Base-by-base conservation (phyloP, 495 filamentous ascomycete species). In the Ascodesmis nigricans region DNA sequence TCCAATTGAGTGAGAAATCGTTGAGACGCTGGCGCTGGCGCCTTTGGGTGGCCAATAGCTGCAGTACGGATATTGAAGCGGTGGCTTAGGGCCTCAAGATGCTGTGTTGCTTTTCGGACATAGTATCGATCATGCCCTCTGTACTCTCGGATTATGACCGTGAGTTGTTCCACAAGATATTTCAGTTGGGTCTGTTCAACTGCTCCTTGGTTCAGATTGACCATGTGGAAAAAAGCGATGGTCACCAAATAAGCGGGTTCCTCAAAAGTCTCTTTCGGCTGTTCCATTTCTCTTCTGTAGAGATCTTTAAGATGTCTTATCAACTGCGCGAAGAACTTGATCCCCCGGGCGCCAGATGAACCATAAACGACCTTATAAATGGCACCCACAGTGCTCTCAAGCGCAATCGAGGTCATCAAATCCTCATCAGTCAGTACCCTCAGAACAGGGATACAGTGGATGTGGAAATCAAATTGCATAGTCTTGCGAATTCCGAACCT, bases 361-460 rank as follows among this genome's bases (percentile, higher is more conserved):
- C 70, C 67, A 38, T 57, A 69, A 11, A 75, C 42, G 40, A 60
- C 58, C 34, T 60, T 69, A 47, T 64, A 70, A 21, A 75, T 67
- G 2, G 60, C 69, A 14, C 53, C 62, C 21, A 73, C 55, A 4
- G 59, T 46, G 22, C 55, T 57, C 40, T 73, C 67, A 3, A 73
- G 45, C 1, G 70, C 51, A 19, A 65, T 44, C 0, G 70, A 73
- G 4, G 56, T 50, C 10, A 64, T 41, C 4, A 73, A 58, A 15
- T 64, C 53, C 2, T 56, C 53, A 43, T 67, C 55, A 11, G 65
- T 56, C 29, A 75, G 55, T 11, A 55, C 58, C 33, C 52, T 45
- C 24, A 69, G 51, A 38, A 74, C 69, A 3, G 65, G 62, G 20
- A 69, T 20, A 19, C 43, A 46, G 26, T 51, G 47, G 16, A 30